Conservation (phyloP, 768 basidiomycete species). For the Rubroboletus pulcherrimus region DNA sequence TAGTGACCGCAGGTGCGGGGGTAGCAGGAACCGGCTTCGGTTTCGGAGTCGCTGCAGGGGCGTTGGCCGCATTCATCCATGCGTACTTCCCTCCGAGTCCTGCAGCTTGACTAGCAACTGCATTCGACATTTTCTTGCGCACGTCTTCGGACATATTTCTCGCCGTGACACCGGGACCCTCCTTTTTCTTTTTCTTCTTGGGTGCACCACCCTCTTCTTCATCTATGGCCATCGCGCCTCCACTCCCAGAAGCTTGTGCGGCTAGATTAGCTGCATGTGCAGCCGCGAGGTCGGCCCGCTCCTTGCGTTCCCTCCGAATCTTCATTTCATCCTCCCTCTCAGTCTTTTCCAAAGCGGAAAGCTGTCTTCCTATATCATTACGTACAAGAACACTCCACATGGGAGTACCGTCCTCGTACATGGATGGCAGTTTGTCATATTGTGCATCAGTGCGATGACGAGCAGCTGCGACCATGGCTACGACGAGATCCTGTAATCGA, state of each 20-base stretch:
- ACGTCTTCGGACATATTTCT: slow-evolving; percentile 91
- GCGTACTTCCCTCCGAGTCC: slow-evolving; percentile 79
- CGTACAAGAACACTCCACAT: slow-evolving; percentile 82
- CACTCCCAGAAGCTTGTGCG: slow-evolving; percentile 46
- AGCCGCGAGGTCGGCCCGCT: slow-evolving; percentile 67
- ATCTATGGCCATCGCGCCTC: slow-evolving; percentile 29
- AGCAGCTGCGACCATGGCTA: slow-evolving; percentile 63
- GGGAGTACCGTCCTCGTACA: slow-evolving; percentile 63
- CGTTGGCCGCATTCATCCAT: slow-evolving; percentile 78
- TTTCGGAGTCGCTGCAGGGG: slow-evolving; percentile 40
- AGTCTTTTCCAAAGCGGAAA: slow-evolving; percentile 67
- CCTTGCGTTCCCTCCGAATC: slow-evolving; percentile 72
- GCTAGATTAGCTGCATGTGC: slow-evolving; percentile 64
- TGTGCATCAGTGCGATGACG: slow-evolving; percentile 68
- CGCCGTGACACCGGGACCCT: slow-evolving; percentile 79
- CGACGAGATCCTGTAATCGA: slow-evolving; percentile 67
- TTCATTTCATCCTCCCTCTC: slow-evolving; percentile 83
- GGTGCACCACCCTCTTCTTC: slow-evolving; percentile 56
- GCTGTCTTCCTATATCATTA: slow-evolving; percentile 77
- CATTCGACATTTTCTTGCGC: slow-evolving; percentile 88
- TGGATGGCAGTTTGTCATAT: slow-evolving; percentile 61
- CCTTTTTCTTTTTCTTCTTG: slow-evolving; percentile 80
- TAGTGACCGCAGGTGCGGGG: slow-evolving; percentile 28
- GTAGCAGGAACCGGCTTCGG: slow-evolving; percentile 32
- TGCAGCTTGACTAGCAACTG: slow-evolving; percentile 85